Base-by-base conservation (phyloP, 2,329 filamentous ascomycete genomes). In the Lasiodiplodia hormozganensis region DNA sequence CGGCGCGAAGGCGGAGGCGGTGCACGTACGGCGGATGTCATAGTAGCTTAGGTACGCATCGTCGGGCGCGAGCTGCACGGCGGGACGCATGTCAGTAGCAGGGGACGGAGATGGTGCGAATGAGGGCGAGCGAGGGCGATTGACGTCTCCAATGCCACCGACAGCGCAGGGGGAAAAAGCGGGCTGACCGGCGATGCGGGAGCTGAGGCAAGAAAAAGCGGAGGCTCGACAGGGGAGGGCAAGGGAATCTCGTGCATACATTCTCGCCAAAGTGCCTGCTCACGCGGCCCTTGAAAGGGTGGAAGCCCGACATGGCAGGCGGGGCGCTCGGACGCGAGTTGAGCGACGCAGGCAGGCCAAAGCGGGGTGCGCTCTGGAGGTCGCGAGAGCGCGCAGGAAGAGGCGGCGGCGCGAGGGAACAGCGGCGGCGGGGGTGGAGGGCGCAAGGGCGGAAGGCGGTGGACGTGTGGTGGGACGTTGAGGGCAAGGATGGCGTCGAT, bases 21-120 rank as follows among this genome's bases (percentile, higher is more conserved):
- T 31, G 51, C 18, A 65, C 62, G n/a, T 47, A 91, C 89, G 83
- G 79, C 88, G 86, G 70, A 90, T 82, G 79, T 91, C 89, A 74
- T 89, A 83, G 78, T 91, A 92, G 76, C 87, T 90, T 70, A 92
- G 81, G 79, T 90, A 92, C 43, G 88, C 86, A 80, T 91, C 89
- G 72, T 92, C 89, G 16, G 89, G 89, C 65, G 82, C 81, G 71
- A 88, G 74, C 83, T 85, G 70, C 28, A 4, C 36, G 5, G 43
- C 23, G 14, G 47, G 36, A 52, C 12, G 28, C 60, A 64, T 64
- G 68, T 74, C 75, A 71, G 74, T 67, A 47, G 21, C 21, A 28
- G 14, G 58, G 58, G 58, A n/a, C 8, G 57, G 21, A 34, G 40
- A 47, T 52, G 25, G 58, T 58, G 52, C 23, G 18, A 14, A 40